A percentile compares a stretch with the other conserved stretches of the same genome.
phyloP scores from a whole-genome alignment of 2,329 filamentous ascomycete species.

The Reticulascus tulasneorum region DNA sequence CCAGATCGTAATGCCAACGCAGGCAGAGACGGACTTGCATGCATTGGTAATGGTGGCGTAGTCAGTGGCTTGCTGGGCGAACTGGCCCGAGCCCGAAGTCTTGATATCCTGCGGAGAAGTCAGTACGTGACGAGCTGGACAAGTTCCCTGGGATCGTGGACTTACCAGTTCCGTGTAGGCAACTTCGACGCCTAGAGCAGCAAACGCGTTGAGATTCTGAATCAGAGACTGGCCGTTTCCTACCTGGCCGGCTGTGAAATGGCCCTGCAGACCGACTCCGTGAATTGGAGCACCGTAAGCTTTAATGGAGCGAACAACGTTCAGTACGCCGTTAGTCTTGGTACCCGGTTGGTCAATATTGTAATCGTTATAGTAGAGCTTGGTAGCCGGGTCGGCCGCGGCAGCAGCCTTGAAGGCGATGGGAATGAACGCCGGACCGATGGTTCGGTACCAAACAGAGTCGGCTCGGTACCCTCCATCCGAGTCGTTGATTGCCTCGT shows the following conservation, averaged over 20 bases:
- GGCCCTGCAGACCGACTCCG: constrained; percentile 48
- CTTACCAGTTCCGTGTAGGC: constrained; percentile 47
- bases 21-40: constrained; percentile 32
- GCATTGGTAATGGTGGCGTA: constrained; percentile 37
- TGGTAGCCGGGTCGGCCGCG: constrained; percentile 34
- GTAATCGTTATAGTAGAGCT: constrained; percentile 34
- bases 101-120: no score
- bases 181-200: constrained; percentile 35
- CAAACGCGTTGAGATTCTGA: constrained; percentile 29
- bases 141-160: no score
- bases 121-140: no score
- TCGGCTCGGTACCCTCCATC: constrained; percentile 34
- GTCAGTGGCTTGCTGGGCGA: no score
- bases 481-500: constrained; percentile 42
- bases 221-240: constrained; percentile 33
- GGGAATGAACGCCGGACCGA: constrained; percentile 40
- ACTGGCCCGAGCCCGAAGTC: no score
- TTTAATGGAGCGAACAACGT: constrained; percentile 28
- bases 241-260: constrained; percentile 40
- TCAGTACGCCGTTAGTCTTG: constrained; percentile 28
- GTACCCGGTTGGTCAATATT: constrained; percentile 40
- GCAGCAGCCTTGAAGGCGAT: constrained; percentile 39
- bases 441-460: constrained; percentile 35
- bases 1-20: constrained; percentile 42
- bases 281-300: constrained; percentile 42